These are phyloP conservation scores for Barnettozyma wickerhamii DNA, from an alignment of 805 yeast species.

Conservation along the genomic window DNA sequence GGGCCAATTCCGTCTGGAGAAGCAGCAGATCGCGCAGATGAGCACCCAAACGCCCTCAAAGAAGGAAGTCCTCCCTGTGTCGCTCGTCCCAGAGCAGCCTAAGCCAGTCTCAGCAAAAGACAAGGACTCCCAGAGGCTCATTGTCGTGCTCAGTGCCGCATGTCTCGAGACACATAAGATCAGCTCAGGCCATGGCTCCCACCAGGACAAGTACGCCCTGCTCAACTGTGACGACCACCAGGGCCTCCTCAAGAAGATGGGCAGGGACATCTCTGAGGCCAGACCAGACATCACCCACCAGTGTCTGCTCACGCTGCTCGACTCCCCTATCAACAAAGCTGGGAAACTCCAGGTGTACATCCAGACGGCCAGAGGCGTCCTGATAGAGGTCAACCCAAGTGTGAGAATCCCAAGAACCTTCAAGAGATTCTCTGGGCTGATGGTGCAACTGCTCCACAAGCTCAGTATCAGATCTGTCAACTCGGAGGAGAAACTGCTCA, in stretches of 20 bases:
- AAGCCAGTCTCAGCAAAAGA: conserved; percentile 76
- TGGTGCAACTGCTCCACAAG: conserved; percentile 94
- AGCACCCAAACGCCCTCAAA: no score
- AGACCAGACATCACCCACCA: conserved; percentile 99
- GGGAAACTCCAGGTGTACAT: conserved; percentile 95
- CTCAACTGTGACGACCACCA: conserved; percentile 98
- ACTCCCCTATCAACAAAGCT: conserved; percentile 97
- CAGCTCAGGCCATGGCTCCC: conserved; percentile 62
- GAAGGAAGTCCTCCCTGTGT: conserved; percentile 47
- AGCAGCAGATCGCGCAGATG: no score
- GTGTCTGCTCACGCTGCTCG: conserved; percentile 88
- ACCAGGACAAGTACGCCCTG: conserved; percentile 88
- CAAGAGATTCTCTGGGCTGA: conserved; percentile 93
- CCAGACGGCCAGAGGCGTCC: conserved; percentile 91
- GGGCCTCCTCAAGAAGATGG: conserved; percentile 91
- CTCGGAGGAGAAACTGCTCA: conserved; percentile 89
- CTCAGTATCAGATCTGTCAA: conserved; percentile 91
- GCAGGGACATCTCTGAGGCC: conserved; percentile 95
- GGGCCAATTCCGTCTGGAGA: no score
- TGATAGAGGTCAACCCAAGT: conserved; percentile 92
- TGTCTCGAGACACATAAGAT: conserved; percentile 93
- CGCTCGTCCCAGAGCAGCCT: conserved; percentile 86
- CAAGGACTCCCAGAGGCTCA: conserved; percentile 78
- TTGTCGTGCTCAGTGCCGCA: conserved; percentile 95
- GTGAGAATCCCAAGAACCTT: conserved; percentile 98